phyloP scores from a whole-genome alignment of 2,329 filamentous ascomycete species.

The Scedosporium boydii region DNA sequence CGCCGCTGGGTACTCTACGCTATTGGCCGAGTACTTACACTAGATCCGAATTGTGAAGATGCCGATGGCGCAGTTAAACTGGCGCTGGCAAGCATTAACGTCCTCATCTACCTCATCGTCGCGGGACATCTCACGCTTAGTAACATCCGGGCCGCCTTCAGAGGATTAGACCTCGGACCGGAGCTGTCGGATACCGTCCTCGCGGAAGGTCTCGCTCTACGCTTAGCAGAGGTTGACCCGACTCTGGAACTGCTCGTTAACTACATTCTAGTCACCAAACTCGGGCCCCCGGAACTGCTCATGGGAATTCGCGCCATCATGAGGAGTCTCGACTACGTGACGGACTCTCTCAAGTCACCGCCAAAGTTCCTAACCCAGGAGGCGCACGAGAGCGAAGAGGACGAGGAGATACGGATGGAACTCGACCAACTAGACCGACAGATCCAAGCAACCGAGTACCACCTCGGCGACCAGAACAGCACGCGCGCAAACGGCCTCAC shows the following conservation, averaged over 20 bases:
- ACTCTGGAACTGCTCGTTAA: constrained; percentile 57
- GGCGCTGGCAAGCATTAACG: constrained; percentile 39
- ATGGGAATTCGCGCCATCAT: constrained; percentile 58
- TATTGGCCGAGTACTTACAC: constrained; percentile 52
- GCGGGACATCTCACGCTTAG: constrained; percentile 51
- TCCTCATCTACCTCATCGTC: constrained; percentile 48
- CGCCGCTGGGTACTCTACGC: constrained; percentile 56
- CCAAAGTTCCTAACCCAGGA: constrained; percentile 21
- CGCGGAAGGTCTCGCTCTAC: constrained; percentile 51
- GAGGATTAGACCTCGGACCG: constrained; percentile 31
- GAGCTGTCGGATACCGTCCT: constrained; percentile 34
- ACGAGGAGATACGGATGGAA: constrained; percentile 28
- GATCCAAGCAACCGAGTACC: constrained; percentile 57
- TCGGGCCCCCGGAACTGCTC: constrained; percentile 58
- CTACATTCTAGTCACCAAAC: constrained; percentile 55
- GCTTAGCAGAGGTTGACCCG: constrained; percentile 57
- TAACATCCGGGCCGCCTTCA: constrained; percentile 50
- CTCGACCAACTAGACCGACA: constrained; percentile 55
- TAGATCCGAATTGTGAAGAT: constrained; percentile 34
- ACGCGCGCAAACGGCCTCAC: constrained; percentile 56
- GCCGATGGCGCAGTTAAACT: constrained; percentile 14
- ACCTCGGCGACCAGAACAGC: constrained; percentile 54
- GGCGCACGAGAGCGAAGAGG: constrained; percentile 25
- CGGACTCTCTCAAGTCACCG: constrained; percentile 25
- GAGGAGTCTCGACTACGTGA: constrained; percentile 55